Evolutionary conservation across 164 flowering plant species (phyloP).

Genomic region (Chimonanthus praecox): DNA sequence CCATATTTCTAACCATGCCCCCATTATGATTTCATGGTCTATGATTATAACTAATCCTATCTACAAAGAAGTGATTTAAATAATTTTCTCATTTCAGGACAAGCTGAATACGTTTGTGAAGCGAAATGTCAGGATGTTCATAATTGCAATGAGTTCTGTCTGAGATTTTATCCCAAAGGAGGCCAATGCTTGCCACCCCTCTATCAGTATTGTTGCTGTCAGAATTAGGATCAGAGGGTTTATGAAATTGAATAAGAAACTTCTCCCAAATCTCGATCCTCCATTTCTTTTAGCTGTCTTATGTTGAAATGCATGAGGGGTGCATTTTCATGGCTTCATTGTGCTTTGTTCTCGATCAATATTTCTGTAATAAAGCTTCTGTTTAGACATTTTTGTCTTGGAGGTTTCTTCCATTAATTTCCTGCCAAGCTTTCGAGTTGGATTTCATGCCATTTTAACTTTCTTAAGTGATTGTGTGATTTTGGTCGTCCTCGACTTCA

Average conservation of each 20-base stretch:
- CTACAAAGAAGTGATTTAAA: neutral
- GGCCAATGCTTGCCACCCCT: conserved; percentile 18
- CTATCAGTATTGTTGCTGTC: conserved; percentile 19
- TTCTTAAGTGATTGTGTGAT: too few relatives aligned
- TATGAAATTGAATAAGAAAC: neutral
- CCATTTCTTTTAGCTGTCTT: neutral
- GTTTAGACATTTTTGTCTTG: too few relatives aligned
- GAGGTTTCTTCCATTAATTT: too few relatives aligned
- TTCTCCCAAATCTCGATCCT: neutral
- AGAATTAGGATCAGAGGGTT: neutral
- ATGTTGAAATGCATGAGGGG: too few relatives aligned
- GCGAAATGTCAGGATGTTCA: conserved; percentile 18
- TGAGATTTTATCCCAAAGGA: conserved; percentile 3
- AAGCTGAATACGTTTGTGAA: conserved; percentile 9
- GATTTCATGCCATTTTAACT: too few relatives aligned
- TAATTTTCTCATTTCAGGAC: neutral
- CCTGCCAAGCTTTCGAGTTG: too few relatives aligned
- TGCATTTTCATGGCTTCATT: too few relatives aligned
- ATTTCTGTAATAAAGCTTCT: too few relatives aligned
- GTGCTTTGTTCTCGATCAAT: too few relatives aligned
- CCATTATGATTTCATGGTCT: neutral
- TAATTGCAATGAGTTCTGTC: conserved; percentile 10
- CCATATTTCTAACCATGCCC: too few relatives aligned
- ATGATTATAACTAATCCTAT: neutral
- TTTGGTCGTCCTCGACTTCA: too few relatives aligned